These are phyloP conservation scores for Lenwebbia sp. DNA, from an alignment of 345 rosid species.

Conservation along the genomic window DNA sequence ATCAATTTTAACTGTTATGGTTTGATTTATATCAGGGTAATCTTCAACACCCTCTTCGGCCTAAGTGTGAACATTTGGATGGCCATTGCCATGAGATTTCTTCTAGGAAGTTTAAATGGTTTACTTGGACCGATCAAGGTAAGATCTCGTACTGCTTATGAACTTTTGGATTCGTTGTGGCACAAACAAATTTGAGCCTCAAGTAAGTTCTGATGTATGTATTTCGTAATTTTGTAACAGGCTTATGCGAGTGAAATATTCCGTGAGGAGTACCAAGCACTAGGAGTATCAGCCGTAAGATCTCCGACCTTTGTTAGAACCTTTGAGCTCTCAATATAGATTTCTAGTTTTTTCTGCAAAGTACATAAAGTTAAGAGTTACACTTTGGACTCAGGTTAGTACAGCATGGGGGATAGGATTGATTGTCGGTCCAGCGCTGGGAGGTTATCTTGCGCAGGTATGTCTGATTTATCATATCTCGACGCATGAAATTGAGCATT, in stretches of 20 bases:
- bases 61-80: slow-evolving; percentile 85
- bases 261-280: slow-evolving; percentile 65
- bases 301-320: not conserved
- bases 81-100: slow-evolving; percentile 80
- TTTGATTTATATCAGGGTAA: slow-evolving; percentile 37
- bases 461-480: no score
- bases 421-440: no score
- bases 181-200: not conserved
- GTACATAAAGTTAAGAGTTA: no score
- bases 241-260: slow-evolving; percentile 81
- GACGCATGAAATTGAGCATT: not conserved
- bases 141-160: not conserved
- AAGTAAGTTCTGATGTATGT: not conserved
- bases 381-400: no score
- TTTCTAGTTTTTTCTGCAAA: no score
- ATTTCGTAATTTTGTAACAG: slow-evolving; percentile 17
- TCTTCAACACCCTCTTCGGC: slow-evolving; percentile 88
- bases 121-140: slow-evolving; percentile 93
- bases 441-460: no score
- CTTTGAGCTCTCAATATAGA: not conserved
- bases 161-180: not conserved
- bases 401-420: no score
- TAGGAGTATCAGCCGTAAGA: slow-evolving; percentile 80
- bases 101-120: no score
- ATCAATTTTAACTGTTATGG: not conserved